A percentile compares a stretch with the other conserved stretches of the same genome.
These are phyloP conservation scores for Jamesozyma hellenica DNA, from an alignment of 805 yeast species.

Conservation along the genomic window DNA sequence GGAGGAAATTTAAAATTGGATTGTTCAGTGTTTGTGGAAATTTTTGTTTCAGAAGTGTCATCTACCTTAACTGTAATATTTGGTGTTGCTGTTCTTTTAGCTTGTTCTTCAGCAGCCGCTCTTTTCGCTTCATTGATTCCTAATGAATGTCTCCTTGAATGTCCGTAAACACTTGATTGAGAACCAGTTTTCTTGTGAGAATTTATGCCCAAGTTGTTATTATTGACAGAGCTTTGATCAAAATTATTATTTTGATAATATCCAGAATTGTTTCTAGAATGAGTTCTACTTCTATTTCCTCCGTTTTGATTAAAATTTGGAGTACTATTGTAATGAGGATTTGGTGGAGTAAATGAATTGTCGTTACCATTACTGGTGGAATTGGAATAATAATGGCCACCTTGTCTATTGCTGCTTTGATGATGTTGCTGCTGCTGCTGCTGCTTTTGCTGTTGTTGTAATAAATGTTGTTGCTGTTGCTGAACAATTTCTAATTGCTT, in stretches of 20 bases:
- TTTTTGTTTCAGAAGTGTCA: conserved; percentile 5
- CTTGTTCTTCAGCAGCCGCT: conserved; percentile 89
- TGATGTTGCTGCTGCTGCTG: conserved; percentile 50
- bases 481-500: conserved; percentile 87
- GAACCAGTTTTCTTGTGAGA: conserved; percentile 44
- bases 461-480: conserved; percentile 80
- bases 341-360: conserved; percentile 14
- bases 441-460: conserved; percentile 30
- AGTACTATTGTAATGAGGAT: conserved; percentile 22
- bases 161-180: conserved; percentile 48
- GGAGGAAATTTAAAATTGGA: conserved; percentile 27
- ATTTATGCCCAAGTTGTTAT: conserved; percentile 8
- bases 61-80: conserved; percentile 10
- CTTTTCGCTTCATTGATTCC: conserved; percentile 87
- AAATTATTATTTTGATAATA: conserved; percentile 16
- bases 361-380: conserved; percentile 9
- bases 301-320: conserved; percentile 4
- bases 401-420: conserved; percentile 47
- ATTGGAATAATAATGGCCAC: conserved; percentile 33
- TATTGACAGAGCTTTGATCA: neutral
- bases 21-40: conserved; percentile 8
- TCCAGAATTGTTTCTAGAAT: conserved; percentile 31
- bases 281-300: conserved; percentile 26
- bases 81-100: conserved; percentile 41
- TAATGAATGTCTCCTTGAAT: conserved; percentile 81